Conservation (phyloP, 1,139 yeast genomes). For the Petasospora fabianii region DNA sequence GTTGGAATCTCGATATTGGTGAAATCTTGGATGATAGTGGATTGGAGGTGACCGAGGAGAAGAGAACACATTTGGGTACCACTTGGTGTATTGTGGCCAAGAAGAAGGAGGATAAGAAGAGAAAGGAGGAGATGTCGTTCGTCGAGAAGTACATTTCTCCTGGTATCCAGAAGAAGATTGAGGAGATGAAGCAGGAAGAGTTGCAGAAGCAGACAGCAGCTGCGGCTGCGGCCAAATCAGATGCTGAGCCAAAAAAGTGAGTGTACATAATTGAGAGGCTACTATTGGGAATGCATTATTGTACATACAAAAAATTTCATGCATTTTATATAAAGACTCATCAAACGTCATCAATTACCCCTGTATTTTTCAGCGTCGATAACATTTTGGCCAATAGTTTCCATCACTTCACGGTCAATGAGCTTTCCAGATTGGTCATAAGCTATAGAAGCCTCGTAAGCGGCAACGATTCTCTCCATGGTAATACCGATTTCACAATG, state of each 20-base stretch:
- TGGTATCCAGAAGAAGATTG: conserved; percentile 24
- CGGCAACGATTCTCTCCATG: conserved; percentile 71
- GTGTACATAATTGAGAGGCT: too few relatives aligned
- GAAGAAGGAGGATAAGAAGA: conserved; percentile 59
- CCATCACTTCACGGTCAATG: conserved; percentile 73
- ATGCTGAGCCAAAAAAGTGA: not conserved
- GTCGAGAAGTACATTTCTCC: conserved; percentile 41
- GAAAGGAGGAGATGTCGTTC: conserved; percentile 42
- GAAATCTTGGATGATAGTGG: conserved; percentile 82
- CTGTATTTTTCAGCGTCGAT: conserved; percentile 73
- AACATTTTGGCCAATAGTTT: conserved; percentile 68
- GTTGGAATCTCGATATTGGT: conserved; percentile 94
- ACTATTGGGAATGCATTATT: too few relatives aligned
- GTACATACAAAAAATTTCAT: too few relatives aligned
- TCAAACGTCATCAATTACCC: conserved; percentile 33
- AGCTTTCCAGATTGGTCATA: conserved; percentile 70
- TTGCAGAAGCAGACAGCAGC: not conserved
- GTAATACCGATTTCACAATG: conserved; percentile 83
- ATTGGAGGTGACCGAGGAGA: conserved; percentile 73
- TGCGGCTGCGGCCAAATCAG: not conserved
- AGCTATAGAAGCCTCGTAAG: conserved; percentile 87
- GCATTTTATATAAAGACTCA: conserved; percentile 1
- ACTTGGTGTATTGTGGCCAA: conserved; percentile 83
- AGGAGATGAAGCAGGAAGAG: conserved; percentile 18
- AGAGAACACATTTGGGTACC: conserved; percentile 87